Evolutionary conservation across 139 green algal species (phyloP), one percentile per base, ranked within the genome.

Genomic region (Desmodesmus armatus): DNA sequence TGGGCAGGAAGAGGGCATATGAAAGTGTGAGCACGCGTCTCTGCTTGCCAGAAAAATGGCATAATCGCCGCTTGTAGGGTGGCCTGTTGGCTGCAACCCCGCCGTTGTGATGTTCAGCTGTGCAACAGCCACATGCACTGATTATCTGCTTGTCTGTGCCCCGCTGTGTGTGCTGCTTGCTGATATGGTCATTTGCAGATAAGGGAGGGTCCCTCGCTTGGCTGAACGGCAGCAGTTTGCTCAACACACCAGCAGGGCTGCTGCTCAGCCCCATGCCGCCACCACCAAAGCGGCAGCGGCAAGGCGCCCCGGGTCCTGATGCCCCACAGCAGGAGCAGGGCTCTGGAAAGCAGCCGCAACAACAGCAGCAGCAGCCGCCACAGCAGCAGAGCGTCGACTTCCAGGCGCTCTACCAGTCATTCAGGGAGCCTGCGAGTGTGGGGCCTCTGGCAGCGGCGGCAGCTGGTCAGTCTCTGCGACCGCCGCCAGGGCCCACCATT

Each of bases 211-310:
- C 35, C 19, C 15, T 82, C 37, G 39, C 25, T 21, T 0, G 35
- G 27, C 27, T 72, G n/a, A 71, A 55, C 55, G 72, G 44, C 76
- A 82, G 41, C 53, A 82, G n/a, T 17, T 25, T 82, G 25, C 25
- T 82, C 2, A 51, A 66, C 39, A 82, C 55, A 25, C 76, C 76
- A 6, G 17, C 67, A 31, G 33, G 49, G 44, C 9, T 82, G 7
- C 53, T 72, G 35, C 39, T 21, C 55, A 82, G 76, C 76, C 76
- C 76, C 13, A 40, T 65, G n/a, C n/a, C n/a, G 23, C 71, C 71
- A 62, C 31, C 71, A 27, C 31, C 71, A 6, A 79, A 79, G 41
- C 25, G 71, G 27, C 35, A 23, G 5, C 3, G 66, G 29, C 35
- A n/a, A n/a, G n/a, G n/a, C n/a, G 60, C 60, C 3, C 60, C 60